Conservation (phyloP, 805 yeast species). For the Ogataea methylovora region DNA sequence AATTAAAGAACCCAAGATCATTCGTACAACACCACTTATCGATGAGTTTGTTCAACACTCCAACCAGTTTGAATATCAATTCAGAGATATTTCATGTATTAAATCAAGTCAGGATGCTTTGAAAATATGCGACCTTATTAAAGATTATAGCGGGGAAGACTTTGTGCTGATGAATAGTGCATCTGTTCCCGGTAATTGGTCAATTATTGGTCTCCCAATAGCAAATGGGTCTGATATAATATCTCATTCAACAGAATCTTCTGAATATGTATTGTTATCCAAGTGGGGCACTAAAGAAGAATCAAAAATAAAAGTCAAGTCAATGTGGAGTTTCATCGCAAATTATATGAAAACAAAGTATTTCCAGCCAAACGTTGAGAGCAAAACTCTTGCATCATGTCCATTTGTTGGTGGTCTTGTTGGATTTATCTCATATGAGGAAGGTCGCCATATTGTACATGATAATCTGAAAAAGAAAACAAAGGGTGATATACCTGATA, state of each 20-base stretch:
- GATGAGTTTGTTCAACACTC: too few relatives aligned
- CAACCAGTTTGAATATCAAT: conserved; percentile 9
- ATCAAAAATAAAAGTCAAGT: background rate
- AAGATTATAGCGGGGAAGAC: conserved; percentile 23
- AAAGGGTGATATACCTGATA: conserved; percentile 49
- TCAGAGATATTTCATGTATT: conserved; percentile 3
- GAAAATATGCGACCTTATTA: conserved; percentile 42
- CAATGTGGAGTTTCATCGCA: conserved; percentile 44
- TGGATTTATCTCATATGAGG: conserved; percentile 85
- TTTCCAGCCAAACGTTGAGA: conserved; percentile 18
- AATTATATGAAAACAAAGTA: conserved; percentile 33
- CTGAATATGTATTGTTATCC: conserved; percentile 17
- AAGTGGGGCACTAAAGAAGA: conserved; percentile 17
- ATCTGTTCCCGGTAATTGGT: conserved; percentile 79
- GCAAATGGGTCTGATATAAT: conserved; percentile 35
- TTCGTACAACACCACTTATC: too few relatives aligned
- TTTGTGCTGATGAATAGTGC: conserved; percentile 71
- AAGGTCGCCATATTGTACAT: conserved; percentile 46
- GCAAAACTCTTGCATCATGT: conserved; percentile 28
- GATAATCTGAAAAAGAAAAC: conserved; percentile 32
- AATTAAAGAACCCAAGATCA: too few relatives aligned
- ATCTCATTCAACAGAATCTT: conserved; percentile 52
- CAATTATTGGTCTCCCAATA: conserved; percentile 71
- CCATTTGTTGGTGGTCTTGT: conserved; percentile 91
- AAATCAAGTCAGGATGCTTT: conserved; percentile 6